Conservation (phyloP, 345 rosid species). For the Brassica carinata region DNA sequence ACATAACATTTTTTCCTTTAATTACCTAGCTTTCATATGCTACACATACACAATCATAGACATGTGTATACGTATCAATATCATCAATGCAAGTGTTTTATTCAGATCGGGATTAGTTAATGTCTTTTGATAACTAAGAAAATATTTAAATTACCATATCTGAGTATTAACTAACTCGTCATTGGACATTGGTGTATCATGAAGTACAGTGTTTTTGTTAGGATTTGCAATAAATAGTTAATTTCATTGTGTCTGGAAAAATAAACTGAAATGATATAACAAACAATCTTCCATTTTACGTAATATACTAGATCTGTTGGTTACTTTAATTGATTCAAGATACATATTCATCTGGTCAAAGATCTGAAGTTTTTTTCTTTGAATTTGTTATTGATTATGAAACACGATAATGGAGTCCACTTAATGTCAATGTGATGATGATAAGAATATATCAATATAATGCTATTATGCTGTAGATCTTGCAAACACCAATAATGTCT, state of each 20-base stretch:
- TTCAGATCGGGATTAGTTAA: neutral
- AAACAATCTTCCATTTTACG: neutral
- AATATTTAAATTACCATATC: neutral
- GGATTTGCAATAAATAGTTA: slow-evolving; percentile 28
- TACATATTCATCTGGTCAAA: slow-evolving; percentile 33
- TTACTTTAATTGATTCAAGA: slow-evolving; percentile 3
- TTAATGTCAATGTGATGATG: slow-evolving; percentile 33
- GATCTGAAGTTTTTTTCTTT: slow-evolving; percentile 30
- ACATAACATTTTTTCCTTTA: neutral
- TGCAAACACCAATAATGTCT: slow-evolving; percentile 40
- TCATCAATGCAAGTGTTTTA: slow-evolving; percentile 15
- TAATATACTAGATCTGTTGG: neutral
- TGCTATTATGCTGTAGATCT: slow-evolving; percentile 45
- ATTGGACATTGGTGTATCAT: slow-evolving; percentile 25
- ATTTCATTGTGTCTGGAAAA: slow-evolving; percentile 31
- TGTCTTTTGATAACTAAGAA: neutral
- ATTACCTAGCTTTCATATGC: slow-evolving; percentile 19
- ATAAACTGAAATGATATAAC: neutral
- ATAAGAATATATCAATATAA: slow-evolving; percentile 26
- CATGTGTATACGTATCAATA: slow-evolving; percentile 2
- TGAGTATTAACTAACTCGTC: neutral
- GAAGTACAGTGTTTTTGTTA: slow-evolving; percentile 30
- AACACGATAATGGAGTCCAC: slow-evolving; percentile 36
- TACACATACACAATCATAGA: slow-evolving; percentile 20
- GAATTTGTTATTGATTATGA: slow-evolving; percentile 14